Conservation (phyloP, 2,329 filamentous ascomycete genomes). For the Samsoniella hepiali region DNA sequence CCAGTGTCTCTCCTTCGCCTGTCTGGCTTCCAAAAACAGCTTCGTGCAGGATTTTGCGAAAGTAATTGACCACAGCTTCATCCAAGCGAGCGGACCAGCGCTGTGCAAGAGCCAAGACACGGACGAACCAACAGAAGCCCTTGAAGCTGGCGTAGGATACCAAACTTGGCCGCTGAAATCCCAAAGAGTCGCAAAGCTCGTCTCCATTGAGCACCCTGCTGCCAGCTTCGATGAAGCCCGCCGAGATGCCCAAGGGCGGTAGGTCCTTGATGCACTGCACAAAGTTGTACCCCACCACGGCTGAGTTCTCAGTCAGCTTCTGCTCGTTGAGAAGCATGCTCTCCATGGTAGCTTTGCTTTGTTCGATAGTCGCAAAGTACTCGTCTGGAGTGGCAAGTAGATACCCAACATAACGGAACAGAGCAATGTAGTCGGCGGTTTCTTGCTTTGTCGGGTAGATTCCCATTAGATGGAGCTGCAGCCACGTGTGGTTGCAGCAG, state of each 20-base stretch:
- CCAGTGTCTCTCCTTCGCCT: not conserved
- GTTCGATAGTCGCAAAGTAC: slow-evolving; percentile 25
- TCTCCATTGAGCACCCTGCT: slow-evolving; percentile 39
- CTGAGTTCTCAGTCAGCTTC: slow-evolving; percentile 32
- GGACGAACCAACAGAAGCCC: not conserved
- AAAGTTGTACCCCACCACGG: slow-evolving; percentile 37
- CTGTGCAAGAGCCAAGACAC: not conserved
- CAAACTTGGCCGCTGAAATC: not conserved
- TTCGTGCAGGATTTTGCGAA: not conserved
- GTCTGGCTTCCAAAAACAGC: not conserved
- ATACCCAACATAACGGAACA: slow-evolving; percentile 42
- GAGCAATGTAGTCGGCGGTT: slow-evolving; percentile 59
- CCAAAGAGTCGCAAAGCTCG: slow-evolving; percentile 26
- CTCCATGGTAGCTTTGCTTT: slow-evolving; percentile 34
- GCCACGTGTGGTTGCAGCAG: slow-evolving; percentile 58
- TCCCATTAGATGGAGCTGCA: slow-evolving; percentile 61
- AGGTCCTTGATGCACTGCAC: slow-evolving; percentile 36
- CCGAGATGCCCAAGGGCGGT: slow-evolving; percentile 35
- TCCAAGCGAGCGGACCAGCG: not conserved
- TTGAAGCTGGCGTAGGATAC: not conserved
- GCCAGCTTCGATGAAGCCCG: slow-evolving; percentile 34
- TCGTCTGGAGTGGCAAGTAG: slow-evolving; percentile 29
- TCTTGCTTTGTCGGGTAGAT: slow-evolving; percentile 57
- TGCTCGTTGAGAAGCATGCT: slow-evolving; percentile 34
- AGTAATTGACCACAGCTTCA: not conserved